phyloP scores from a whole-genome alignment of 108 stramenopile genomes.

The Bacterosira constricta region DNA sequence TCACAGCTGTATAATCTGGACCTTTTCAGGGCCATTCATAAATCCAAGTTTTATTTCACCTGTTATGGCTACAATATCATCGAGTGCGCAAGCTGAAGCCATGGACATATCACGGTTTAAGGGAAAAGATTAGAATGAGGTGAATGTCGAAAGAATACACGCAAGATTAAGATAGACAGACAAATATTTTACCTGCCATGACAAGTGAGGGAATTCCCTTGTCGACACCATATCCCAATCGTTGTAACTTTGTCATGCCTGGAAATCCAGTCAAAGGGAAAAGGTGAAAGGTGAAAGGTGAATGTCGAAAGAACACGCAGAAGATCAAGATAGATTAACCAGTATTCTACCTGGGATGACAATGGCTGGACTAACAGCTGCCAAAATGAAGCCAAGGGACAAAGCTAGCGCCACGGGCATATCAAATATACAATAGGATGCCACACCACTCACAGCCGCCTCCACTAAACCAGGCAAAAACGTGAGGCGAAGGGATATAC shows the following conservation, averaged over 20 bases:
- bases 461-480: slow-evolving; percentile 30
- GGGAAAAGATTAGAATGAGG: too few species aligned
- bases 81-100: slow-evolving; percentile 51
- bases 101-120: too few species aligned
- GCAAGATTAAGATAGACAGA: too few species aligned
- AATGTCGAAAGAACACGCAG: neutral
- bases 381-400: slow-evolving; percentile 39
- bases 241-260: slow-evolving; percentile 37
- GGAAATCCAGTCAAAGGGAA: slow-evolving; percentile 31
- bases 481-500: slow-evolving; percentile 36
- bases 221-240: slow-evolving; percentile 34
- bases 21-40: too few species aligned
- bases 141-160: too few species aligned
- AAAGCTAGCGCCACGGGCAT: slow-evolving; percentile 23
- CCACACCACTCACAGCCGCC: slow-evolving; percentile 6
- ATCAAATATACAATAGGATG: slow-evolving; percentile 10
- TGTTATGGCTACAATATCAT: slow-evolving; percentile 53
- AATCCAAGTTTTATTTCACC: too few species aligned
- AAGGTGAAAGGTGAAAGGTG: too few species aligned
- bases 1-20: too few species aligned
- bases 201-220: slow-evolving; percentile 59
- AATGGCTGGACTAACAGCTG: slow-evolving; percentile 55
- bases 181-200: too few species aligned
- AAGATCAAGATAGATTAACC: neutral
- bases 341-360: neutral